Evolutionary conservation across 768 basidiomycete genomes (phyloP).

Genomic region (Suillus discolor): DNA sequence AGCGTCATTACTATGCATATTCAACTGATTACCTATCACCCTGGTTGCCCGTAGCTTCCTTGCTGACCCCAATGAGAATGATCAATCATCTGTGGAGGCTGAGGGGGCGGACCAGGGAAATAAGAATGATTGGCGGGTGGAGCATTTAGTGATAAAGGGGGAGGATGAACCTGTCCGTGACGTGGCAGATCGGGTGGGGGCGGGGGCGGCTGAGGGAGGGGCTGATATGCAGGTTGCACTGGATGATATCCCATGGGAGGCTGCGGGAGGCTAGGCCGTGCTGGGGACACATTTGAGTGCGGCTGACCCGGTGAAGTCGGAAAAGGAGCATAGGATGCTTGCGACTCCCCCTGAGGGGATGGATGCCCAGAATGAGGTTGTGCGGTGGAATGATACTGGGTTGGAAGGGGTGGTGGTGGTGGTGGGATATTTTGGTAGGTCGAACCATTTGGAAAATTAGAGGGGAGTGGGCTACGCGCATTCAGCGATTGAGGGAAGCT

Average conservation of each 20-base stretch:
- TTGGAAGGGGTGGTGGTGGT: conserved; percentile 21
- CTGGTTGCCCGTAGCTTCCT: conserved; percentile 32
- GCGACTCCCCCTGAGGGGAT: conserved; percentile 25
- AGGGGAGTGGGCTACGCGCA: conserved; percentile 11
- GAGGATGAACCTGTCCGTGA: conserved; percentile 26
- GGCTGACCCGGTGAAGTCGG: conserved; percentile 29
- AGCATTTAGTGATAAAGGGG: conserved; percentile 19
- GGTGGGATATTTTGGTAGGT: conserved; percentile 20
- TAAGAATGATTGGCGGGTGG: conserved; percentile 31
- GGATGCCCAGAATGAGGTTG: conserved; percentile 20
- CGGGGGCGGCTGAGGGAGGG: conserved; percentile 37
- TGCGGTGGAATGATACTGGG: conserved; percentile 37
- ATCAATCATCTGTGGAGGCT: conserved; percentile 34
- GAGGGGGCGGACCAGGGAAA: conserved; percentile 44
- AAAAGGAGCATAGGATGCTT: conserved; percentile 20
- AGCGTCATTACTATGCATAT: conserved; percentile 15
- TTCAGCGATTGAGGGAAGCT: conserved; percentile 33
- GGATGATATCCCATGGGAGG: conserved; percentile 48
- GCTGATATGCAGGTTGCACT: conserved; percentile 41
- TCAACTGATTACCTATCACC: conserved; percentile 27
- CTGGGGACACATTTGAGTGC: conserved; percentile 32
- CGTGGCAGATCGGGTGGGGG: conserved; percentile 31
- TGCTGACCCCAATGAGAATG: conserved; percentile 18
- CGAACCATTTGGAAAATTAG: conserved; percentile 18
- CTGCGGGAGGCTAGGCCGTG: conserved; percentile 53